Evolutionary conservation across 2,329 filamentous ascomycete genomes (phyloP), one percentile per base, ranked within the genome.

Genomic region (Trichoderma cornu-damae): DNA sequence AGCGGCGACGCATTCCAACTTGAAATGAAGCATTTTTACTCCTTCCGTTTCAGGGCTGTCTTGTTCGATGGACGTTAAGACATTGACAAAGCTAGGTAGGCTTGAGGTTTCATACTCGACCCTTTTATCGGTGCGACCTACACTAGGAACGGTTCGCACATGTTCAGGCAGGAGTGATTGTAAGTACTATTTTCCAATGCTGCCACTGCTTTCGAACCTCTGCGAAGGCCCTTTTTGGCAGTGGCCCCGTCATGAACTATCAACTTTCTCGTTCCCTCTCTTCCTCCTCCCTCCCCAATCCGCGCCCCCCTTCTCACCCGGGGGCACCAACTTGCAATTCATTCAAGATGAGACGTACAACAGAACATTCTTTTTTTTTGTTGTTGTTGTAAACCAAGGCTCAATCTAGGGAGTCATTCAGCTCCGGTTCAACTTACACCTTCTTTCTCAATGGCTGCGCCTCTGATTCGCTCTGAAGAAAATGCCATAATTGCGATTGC

Each of bases 11-110:
- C 51, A 54, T 54, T 54, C 51, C 51, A 54, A 12, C 51, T 34
- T 46, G 37, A 46, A 37, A 54, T 54, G 42, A 54, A 54, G 51
- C 51, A 54, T 54, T 54, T 54, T 37, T 54, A 42, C 32, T 28
- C 24, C 30, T 47, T 46, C 42, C 51, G n/a, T 22, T 54, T 38
- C 42, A 54, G 51, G 51, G 42, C 22, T 37, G 32, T 14, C 42
- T 20, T 22, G 8, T 16, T 37, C 40, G 24, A 47, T 28, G 42
- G 20, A 22, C 16, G 12, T 37, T 47, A 16, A 53, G 34, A 54
- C 51, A 54, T 46, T 54, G 30, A 16, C 42, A 35, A 30, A 28
- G 14, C n/a, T 34, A 22, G 14, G 14, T 34, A 22, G 40, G 38
- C 22, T 54, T 22, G 40, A 11, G 16, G 30, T 54, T 46, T 54